These are phyloP conservation scores for Verbena officinalis DNA, from an alignment of 257 asterid genomes.

Conservation along the genomic window DNA sequence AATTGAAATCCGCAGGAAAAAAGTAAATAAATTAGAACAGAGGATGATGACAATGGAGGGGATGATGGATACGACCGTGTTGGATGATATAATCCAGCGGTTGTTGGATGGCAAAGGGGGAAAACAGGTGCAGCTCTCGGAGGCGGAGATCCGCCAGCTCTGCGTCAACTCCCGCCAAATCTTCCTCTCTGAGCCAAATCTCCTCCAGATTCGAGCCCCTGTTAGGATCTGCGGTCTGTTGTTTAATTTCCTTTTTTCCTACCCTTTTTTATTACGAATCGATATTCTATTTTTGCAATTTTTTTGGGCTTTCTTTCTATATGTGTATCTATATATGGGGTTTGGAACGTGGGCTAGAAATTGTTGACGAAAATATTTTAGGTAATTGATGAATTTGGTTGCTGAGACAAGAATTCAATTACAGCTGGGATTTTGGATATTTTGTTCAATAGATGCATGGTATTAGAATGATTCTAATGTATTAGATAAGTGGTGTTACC, in stretches of 20 bases:
- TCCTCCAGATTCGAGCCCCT: constrained; percentile 71
- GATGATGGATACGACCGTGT: constrained; percentile 71
- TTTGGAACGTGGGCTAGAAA: too few species aligned
- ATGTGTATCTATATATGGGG: too few species aligned
- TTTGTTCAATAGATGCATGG: neutral
- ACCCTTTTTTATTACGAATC: too few species aligned
- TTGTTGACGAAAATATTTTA: neutral
- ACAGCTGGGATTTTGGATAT: constrained; percentile 82
- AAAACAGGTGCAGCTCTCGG: constrained; percentile 94
- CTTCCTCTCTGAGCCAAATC: constrained; percentile 75
- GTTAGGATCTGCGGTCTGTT: constrained; percentile 85
- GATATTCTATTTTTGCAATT: too few species aligned
- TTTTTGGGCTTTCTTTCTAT: too few species aligned
- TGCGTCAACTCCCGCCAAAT: constrained; percentile 84
- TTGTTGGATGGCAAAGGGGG: constrained; percentile 81
- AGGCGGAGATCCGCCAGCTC: constrained; percentile 93
- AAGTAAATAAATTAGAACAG: too few species aligned
- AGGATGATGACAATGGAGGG: constrained; percentile 92
- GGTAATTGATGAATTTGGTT: too few species aligned
- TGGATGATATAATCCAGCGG: constrained; percentile 81
- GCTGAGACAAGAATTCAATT: constrained; percentile 56
- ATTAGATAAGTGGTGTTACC: neutral
- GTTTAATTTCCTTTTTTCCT: too few species aligned
- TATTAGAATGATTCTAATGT: constrained; percentile 18
- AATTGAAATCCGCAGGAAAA: neutral